Conservation (phyloP, 2,329 filamentous ascomycete species). For the Alternaria sp. region DNA sequence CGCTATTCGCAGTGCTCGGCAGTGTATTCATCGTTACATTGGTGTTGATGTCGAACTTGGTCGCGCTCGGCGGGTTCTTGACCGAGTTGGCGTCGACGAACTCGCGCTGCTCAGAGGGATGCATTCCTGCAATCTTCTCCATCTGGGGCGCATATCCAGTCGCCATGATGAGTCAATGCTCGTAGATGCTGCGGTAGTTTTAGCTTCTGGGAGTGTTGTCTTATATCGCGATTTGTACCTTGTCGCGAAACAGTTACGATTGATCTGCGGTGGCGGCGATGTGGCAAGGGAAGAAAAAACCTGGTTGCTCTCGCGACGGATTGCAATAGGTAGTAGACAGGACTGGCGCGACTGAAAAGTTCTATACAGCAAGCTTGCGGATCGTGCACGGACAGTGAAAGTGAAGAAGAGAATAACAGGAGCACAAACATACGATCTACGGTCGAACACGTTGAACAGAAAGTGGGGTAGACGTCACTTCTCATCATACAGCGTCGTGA, state of each 20-base stretch:
- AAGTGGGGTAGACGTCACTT: slow-evolving; percentile 1
- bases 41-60: not conserved
- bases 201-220: not conserved
- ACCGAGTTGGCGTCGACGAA: slow-evolving; percentile 3
- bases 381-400: slow-evolving; percentile 3
- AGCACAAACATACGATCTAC: not conserved
- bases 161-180: slow-evolving; percentile 3
- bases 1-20: not conserved
- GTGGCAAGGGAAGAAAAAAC: not conserved
- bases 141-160: slow-evolving; percentile 13
- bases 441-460: not conserved
- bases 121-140: slow-evolving; percentile 14
- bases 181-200: not conserved
- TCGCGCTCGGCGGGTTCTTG: not conserved
- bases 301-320: not conserved
- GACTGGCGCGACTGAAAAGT: not conserved
- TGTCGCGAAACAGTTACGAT: not conserved
- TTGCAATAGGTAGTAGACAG: not conserved
- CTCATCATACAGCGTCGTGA: not conserved
- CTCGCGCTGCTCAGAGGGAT: slow-evolving; percentile 6
- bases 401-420: not conserved
- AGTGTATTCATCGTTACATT: not conserved
- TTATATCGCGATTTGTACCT: not conserved
- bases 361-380: too few relatives aligned
- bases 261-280: not conserved